Conservation (phyloP, 768 basidiomycete species). For the Pluteus cervinus region DNA sequence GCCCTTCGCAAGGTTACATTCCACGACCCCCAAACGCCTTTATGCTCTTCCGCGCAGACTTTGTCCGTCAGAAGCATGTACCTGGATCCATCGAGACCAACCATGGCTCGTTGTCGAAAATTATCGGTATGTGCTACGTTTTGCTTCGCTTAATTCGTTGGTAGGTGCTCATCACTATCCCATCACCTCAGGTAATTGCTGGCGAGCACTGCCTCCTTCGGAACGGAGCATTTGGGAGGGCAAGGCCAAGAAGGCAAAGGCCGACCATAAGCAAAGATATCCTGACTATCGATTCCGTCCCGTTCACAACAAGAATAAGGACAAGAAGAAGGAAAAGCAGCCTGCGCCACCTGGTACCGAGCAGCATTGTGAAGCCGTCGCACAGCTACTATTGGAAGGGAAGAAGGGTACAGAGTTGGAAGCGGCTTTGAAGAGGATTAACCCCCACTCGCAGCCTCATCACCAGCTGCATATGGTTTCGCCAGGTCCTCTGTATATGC, state of each 20-base stretch:
- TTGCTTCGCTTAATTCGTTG: constrained; percentile 22
- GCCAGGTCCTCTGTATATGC: constrained; percentile 7
- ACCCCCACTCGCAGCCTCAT: constrained; percentile 22
- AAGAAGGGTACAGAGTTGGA: constrained; percentile 69
- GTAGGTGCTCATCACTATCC: constrained; percentile 12
- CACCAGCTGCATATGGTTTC: constrained; percentile 10
- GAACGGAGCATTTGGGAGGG: constrained; percentile 73
- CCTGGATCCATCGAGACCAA: constrained; percentile 74
- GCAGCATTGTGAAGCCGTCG: constrained; percentile 64
- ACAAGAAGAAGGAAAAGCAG: constrained; percentile 31
- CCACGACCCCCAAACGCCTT: constrained; percentile 83
- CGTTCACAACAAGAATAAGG: constrained; percentile 47
- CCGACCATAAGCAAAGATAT: constrained; percentile 61
- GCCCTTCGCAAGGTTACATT: constrained; percentile 57
- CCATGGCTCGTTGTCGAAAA: constrained; percentile 69
- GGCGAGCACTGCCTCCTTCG: constrained; percentile 63
- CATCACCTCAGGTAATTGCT: constrained; percentile 58
- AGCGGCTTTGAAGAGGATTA: constrained; percentile 50
- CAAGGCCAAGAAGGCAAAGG: constrained; percentile 68
- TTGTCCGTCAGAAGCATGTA: constrained; percentile 75
- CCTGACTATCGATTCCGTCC: constrained; percentile 61
- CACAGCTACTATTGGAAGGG: constrained; percentile 57
- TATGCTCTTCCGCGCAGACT: constrained; percentile 81
- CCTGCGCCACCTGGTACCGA: constrained; percentile 44
- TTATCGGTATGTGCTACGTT: constrained; percentile 46